Evolutionary conservation across 371 early-diverging fungal species (phyloP).

Genomic region (Mucor circinelloides): DNA sequence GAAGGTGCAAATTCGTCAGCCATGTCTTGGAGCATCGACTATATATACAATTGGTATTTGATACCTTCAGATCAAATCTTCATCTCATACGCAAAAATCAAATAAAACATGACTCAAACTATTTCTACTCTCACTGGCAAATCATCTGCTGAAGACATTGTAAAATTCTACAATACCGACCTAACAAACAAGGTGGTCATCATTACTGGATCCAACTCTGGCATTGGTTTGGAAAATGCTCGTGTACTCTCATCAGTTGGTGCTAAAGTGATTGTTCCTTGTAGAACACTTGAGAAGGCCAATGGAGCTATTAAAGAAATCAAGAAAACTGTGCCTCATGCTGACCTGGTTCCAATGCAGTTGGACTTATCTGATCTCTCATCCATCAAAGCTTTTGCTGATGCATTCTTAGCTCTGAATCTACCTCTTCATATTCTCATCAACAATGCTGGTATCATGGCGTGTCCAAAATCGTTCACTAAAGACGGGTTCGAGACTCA

Average conservation of each 20-base stretch:
- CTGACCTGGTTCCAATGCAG: conserved; percentile 46
- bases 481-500: conserved; percentile 53
- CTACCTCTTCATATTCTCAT: conserved; percentile 58
- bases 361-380: conserved; percentile 61
- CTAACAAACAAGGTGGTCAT: conserved; percentile 64
- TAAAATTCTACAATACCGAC: conserved; percentile 29
- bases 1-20: too few relatives aligned
- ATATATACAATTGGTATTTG: too few relatives aligned
- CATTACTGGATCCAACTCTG: conserved; percentile 72
- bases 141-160: conserved; percentile 1
- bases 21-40: too few relatives aligned
- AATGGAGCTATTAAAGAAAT: conserved; percentile 47
- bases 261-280: conserved; percentile 40
- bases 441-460: conserved; percentile 69
- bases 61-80: too few relatives aligned
- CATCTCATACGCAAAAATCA: too few relatives aligned
- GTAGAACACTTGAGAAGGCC: conserved; percentile 47
- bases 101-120: background rate
- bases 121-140: background rate
- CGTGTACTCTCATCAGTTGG: background rate
- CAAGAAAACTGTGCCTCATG: conserved; percentile 42
- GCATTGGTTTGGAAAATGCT: conserved; percentile 27
- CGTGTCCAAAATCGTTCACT: conserved; percentile 54
- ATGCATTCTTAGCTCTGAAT: conserved; percentile 37
- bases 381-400: conserved; percentile 49